Evolutionary conservation across 371 early-diverging fungal species (phyloP), one percentile per base, ranked within the genome.

Genomic region (Mortierella sp.): DNA sequence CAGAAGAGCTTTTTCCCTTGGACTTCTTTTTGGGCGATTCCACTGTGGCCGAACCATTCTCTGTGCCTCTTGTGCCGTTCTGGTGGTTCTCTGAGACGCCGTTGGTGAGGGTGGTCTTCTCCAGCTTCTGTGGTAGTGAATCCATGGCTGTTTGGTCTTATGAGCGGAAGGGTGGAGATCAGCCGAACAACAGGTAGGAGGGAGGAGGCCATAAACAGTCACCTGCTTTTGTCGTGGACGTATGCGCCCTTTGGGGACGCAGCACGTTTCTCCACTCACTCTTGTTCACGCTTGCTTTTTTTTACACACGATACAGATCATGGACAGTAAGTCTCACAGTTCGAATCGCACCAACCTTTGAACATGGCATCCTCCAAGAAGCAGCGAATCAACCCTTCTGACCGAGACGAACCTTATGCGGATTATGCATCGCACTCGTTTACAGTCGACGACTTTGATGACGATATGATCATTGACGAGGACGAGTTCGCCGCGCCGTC

Each of bases 381-480:
- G n/a, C n/a, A n/a, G n/a, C n/a, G n/a, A n/a, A n/a, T n/a, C n/a
- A n/a, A n/a, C n/a, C n/a, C n/a, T n/a, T n/a, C n/a, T n/a, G n/a
- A n/a, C n/a, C n/a, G n/a, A n/a, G n/a, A n/a, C n/a, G n/a, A n/a
- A n/a, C n/a, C n/a, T n/a, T n/a, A n/a, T n/a, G n/a, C n/a, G n/a
- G n/a, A n/a, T n/a, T n/a, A n/a, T n/a, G n/a, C n/a, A n/a, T n/a
- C n/a, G n/a, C n/a, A n/a, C n/a, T n/a, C n/a, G n/a, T 14, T 39
- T 7, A 48, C 26, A 48, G 72, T 67, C 27, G 72, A 72, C 48
- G 72, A 72, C 46, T 72, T 38, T 21, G 72, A 72, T 19, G 72
- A 66, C 7, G 67, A 66, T 43, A 72, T 72, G 72, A 61, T 72
- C 57, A 57, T 66, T 14, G 72, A 72, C 52, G 62, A 72, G 30